These are phyloP conservation scores for Cercospora sojina DNA, from an alignment of 2,329 filamentous ascomycete species.

Conservation along the genomic window DNA sequence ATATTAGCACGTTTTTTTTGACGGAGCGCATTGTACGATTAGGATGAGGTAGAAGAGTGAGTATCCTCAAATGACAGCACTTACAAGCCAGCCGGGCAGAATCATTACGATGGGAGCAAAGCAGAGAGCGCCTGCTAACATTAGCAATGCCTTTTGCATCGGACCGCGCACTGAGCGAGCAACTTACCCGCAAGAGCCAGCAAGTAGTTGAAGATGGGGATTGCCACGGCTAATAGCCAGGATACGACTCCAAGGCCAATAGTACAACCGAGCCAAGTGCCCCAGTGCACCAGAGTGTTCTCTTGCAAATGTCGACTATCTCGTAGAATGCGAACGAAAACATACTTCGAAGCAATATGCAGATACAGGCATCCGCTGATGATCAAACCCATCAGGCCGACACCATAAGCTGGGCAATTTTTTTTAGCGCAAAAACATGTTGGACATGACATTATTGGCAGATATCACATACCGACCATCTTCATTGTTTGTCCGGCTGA, in stretches of 20 bases:
- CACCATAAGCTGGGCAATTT: conserved; percentile 50
- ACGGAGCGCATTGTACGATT: not conserved
- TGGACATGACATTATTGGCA: not conserved
- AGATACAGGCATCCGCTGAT: conserved; percentile 51
- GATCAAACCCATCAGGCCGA: conserved; percentile 56
- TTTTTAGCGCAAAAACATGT: not conserved
- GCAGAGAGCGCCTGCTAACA: conserved; percentile 38
- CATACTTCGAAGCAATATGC: conserved; percentile 55
- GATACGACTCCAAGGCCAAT: conserved; percentile 45
- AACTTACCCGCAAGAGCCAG: conserved; percentile 49
- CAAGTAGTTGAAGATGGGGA: conserved; percentile 57
- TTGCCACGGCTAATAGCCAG: conserved; percentile 54
- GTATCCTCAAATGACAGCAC: not conserved
- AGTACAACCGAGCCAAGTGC: conserved; percentile 52
- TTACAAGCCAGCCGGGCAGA: conserved; percentile 47
- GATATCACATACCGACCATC: conserved; percentile 45
- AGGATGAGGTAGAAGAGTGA: not conserved
- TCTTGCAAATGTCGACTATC: conserved; percentile 52
- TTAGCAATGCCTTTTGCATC: not conserved
- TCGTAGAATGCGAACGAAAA: conserved; percentile 57
- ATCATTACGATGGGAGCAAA: conserved; percentile 54
- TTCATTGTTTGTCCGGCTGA: conserved; percentile 60
- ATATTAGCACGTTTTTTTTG: not conserved
- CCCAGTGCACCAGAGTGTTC: conserved; percentile 55
- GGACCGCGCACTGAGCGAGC: not conserved